phyloP scores from a whole-genome alignment of 148 eudicot species.

The Amaranthus hypochondriacus region DNA sequence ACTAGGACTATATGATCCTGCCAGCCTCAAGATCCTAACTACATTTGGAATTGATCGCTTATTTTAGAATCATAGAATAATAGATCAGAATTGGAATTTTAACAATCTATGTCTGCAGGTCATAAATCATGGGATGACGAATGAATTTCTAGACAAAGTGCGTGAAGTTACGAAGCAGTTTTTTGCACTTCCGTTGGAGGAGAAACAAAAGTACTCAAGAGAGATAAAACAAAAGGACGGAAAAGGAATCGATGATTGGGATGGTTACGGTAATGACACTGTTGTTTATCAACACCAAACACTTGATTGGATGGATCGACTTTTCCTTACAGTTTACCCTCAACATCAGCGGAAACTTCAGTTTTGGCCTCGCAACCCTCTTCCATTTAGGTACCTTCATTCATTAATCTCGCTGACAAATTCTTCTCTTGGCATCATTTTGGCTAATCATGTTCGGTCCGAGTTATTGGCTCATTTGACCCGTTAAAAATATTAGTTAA shows the following conservation, averaged over 20 bases:
- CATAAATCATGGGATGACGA: constrained; percentile 54
- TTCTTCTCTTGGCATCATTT: too few species aligned
- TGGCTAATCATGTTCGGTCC: too few species aligned
- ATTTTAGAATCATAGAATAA: too few species aligned
- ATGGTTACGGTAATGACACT: constrained; percentile 44
- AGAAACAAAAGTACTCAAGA: constrained; percentile 45
- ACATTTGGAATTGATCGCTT: too few species aligned
- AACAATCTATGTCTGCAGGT: constrained; percentile 19
- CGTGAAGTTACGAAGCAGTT: constrained; percentile 41
- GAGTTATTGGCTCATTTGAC: too few species aligned
- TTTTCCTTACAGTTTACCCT: constrained; percentile 43
- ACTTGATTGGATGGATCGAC: constrained; percentile 65
- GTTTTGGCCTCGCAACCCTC: constrained; percentile 62
- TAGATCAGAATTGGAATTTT: too few species aligned
- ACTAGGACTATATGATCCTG: too few species aligned
- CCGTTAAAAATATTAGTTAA: too few species aligned
- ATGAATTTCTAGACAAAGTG: constrained; percentile 47
- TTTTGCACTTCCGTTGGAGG: constrained; percentile 48
- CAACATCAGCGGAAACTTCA: constrained; percentile 34
- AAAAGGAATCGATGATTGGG: too few species aligned
- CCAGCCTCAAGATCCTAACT: too few species aligned
- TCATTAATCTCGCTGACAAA: background rate
- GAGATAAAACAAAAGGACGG: constrained; percentile 40
- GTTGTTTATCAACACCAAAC: constrained; percentile 40
- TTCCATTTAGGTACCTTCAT: constrained; percentile 40